Conservation (phyloP, 2,329 filamentous ascomycete genomes). For the Huntiella savannae region DNA sequence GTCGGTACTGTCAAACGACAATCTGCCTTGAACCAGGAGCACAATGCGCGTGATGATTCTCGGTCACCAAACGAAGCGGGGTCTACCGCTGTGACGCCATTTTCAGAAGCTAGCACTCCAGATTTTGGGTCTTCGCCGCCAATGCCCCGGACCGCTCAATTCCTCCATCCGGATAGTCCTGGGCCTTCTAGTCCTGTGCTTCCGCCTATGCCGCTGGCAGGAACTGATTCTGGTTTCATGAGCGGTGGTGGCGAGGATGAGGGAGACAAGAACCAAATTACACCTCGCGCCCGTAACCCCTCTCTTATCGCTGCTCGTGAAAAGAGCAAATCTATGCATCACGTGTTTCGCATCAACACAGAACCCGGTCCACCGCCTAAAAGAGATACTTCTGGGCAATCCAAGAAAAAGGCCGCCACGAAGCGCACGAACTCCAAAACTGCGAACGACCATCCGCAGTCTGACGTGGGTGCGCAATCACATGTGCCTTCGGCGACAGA, state of each 20-base stretch:
- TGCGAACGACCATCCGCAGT: no score
- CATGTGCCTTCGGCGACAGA: no score
- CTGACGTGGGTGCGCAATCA: no score
- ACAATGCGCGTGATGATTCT: conserved; percentile 29
- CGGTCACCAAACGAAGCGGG: conserved; percentile 33
- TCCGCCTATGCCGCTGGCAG: conserved; percentile 42
- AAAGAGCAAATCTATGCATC: conserved; percentile 5
- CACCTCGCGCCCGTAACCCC: conserved; percentile 3
- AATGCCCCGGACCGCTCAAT: conserved; percentile 42
- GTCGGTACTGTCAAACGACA: conserved; percentile 35
- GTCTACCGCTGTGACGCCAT: conserved; percentile 30
- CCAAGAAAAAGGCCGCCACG: conserved; percentile 1
- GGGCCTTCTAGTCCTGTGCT: conserved; percentile 65
- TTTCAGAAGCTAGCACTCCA: conserved; percentile 48
- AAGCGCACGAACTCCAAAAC: no score
- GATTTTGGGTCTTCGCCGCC: conserved; percentile 86
- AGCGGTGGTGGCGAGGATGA: conserved; percentile 56
- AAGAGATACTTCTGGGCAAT: background rate
- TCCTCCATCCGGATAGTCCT: conserved; percentile 34
- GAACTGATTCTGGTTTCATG: conserved; percentile 67
- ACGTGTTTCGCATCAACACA: conserved; percentile 9
- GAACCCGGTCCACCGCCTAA: conserved; percentile 4
- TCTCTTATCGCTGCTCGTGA: conserved; percentile 7
- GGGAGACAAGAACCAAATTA: conserved; percentile 24
- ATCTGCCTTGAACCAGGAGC: conserved; percentile 36